Conservation (phyloP, 2,329 filamentous ascomycete genomes). For the Diaporthe ampelina region DNA sequence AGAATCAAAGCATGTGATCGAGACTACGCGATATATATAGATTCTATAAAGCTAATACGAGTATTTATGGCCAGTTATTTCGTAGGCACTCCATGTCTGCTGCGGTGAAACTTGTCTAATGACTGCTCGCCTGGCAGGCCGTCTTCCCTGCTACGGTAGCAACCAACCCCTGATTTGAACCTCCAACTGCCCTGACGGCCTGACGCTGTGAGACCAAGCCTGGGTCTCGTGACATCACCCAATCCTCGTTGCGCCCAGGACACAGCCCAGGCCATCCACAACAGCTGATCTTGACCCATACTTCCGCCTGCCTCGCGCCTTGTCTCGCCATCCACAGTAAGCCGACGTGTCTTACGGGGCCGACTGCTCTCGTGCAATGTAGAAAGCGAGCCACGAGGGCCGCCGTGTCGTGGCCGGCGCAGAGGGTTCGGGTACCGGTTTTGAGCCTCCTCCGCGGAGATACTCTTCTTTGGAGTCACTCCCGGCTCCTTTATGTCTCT, state of each 20-base stretch:
- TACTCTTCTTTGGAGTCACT: constrained; percentile 22
- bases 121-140: neutral
- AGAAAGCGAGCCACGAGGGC: neutral
- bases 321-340: neutral
- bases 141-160: neutral
- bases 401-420: neutral
- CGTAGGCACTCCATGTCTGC: neutral
- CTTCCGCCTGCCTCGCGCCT: neutral
- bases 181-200: neutral
- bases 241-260: neutral
- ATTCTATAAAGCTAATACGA: neutral
- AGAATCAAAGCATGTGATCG: neutral
- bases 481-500: constrained; percentile 14
- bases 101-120: neutral
- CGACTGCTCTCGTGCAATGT: neutral
- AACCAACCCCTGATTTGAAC: neutral
- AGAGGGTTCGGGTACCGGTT: constrained; percentile 16
- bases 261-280: neutral
- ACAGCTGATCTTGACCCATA: neutral
- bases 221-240: constrained; percentile 10
- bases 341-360: neutral
- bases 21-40: neutral
- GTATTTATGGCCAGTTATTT: neutral
- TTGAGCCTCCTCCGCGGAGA: constrained; percentile 33
- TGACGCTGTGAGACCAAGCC: neutral